Conservation (phyloP, 257 asterid species). For the Solanum ossicruentum region DNA sequence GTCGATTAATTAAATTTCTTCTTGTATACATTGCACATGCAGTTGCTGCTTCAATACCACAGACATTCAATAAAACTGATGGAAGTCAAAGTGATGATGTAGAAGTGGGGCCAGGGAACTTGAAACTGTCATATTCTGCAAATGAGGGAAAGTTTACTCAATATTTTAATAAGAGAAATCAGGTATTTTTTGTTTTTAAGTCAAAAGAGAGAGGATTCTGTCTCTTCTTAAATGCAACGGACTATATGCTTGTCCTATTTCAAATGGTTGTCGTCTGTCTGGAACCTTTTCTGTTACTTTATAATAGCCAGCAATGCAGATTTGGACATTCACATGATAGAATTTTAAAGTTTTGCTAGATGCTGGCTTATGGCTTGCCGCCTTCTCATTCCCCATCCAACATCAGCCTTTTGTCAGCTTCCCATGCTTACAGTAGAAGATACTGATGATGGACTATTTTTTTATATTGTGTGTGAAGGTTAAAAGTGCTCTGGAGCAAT, state of each 20-base stretch:
- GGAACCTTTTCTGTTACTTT: background rate
- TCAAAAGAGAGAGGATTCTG: too few species aligned
- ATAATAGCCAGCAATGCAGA: background rate
- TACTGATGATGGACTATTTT: background rate
- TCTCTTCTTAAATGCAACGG: too few species aligned
- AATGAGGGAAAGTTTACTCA: constrained; percentile 48
- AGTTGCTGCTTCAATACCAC: constrained; percentile 36
- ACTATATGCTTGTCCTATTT: background rate
- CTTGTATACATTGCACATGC: constrained; percentile 4
- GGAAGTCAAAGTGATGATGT: constrained; percentile 36
- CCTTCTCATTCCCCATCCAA: background rate
- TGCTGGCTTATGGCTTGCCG: background rate
- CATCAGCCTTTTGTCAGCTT: background rate
- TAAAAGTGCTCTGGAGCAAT: constrained; percentile 60
- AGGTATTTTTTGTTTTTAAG: constrained; percentile 24
- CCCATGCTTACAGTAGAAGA: background rate
- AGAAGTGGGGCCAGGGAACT: constrained; percentile 66
- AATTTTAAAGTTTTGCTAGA: background rate
- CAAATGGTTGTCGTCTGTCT: background rate
- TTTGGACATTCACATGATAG: background rate
- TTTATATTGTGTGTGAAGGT: constrained; percentile 33
- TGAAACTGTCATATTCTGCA: constrained; percentile 72
- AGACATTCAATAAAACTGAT: constrained; percentile 11
- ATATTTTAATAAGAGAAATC: constrained; percentile 48
- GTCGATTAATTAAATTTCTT: background rate